A percentile compares a stretch with the other conserved stretches of the same genome.
These are phyloP conservation scores for Elsinoe batatas DNA, from an alignment of 2,329 filamentous ascomycete species.

Conservation along the genomic window DNA sequence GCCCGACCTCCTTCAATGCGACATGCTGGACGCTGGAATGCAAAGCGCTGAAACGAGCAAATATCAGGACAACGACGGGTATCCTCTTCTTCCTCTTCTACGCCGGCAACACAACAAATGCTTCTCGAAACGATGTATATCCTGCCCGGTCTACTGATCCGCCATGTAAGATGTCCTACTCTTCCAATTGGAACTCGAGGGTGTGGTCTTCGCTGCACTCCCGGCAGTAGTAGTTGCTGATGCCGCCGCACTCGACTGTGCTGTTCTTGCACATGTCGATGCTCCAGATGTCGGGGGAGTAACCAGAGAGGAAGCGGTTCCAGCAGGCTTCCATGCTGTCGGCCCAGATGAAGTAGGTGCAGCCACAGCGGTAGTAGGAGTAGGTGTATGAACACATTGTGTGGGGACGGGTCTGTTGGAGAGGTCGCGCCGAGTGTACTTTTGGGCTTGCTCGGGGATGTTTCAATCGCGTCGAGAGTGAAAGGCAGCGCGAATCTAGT, in stretches of 20 bases:
- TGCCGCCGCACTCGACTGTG: constrained; percentile 29
- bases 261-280: constrained; percentile 37
- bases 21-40: constrained; percentile 1
- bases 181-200: constrained; percentile 35
- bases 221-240: constrained; percentile 36
- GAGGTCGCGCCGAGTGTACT: background rate
- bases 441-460: background rate
- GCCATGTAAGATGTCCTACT: constrained; percentile 17
- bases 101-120: background rate
- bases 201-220: constrained; percentile 36
- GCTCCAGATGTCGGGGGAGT: constrained; percentile 40
- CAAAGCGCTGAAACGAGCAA: constrained; percentile 2
- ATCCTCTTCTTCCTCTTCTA: background rate
- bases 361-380: constrained; percentile 39
- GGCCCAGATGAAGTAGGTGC: constrained; percentile 40
- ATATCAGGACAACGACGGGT: background rate
- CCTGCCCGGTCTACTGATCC: too few relatives aligned
- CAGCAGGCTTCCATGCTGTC: constrained; percentile 38
- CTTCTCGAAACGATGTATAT: background rate
- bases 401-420: background rate
- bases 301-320: constrained; percentile 35
- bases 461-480: background rate
- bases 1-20: background rate
- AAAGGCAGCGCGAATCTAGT: background rate
- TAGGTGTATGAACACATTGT: constrained; percentile 40